These are phyloP conservation scores for Schwanniomyces vanrijiae DNA, from an alignment of 805 yeast species.

Conservation along the genomic window DNA sequence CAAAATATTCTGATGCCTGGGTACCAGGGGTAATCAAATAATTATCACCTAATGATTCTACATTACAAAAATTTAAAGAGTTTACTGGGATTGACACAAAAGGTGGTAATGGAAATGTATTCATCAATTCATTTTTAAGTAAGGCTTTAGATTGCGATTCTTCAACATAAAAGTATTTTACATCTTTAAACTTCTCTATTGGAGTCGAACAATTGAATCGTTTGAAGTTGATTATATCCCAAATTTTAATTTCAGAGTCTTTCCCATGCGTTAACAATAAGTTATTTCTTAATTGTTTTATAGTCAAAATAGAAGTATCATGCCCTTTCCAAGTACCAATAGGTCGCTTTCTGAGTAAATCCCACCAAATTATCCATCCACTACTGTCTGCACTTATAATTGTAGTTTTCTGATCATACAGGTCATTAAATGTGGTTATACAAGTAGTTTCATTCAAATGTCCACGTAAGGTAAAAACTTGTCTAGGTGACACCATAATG, in stretches of 20 bases:
- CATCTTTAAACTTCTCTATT: constrained; percentile 8
- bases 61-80: constrained; percentile 69
- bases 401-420: constrained; percentile 11
- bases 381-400: constrained; percentile 58
- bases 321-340: constrained; percentile 62
- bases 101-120: constrained; percentile 16
- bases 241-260: constrained; percentile 55
- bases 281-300: constrained; percentile 27
- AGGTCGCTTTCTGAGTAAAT: constrained; percentile 55
- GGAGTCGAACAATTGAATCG: constrained; percentile 1
- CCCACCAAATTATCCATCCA: constrained; percentile 71
- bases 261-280: constrained; percentile 61
- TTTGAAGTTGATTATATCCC: constrained; percentile 28
- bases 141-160: constrained; percentile 19
- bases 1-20: constrained; percentile 60
- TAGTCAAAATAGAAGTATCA: constrained; percentile 46
- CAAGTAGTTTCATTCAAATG: constrained; percentile 18
- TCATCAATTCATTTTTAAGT: constrained; percentile 7
- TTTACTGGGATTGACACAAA: constrained; percentile 64
- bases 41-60: constrained; percentile 36
- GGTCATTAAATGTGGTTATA: constrained; percentile 1
- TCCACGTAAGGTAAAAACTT: constrained; percentile 19
- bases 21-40: constrained; percentile 61
- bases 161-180: constrained; percentile 9
- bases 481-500: not conserved